Evolutionary conservation across 257 asterid genomes (phyloP).

Genomic region (Penstemon eatonii): DNA sequence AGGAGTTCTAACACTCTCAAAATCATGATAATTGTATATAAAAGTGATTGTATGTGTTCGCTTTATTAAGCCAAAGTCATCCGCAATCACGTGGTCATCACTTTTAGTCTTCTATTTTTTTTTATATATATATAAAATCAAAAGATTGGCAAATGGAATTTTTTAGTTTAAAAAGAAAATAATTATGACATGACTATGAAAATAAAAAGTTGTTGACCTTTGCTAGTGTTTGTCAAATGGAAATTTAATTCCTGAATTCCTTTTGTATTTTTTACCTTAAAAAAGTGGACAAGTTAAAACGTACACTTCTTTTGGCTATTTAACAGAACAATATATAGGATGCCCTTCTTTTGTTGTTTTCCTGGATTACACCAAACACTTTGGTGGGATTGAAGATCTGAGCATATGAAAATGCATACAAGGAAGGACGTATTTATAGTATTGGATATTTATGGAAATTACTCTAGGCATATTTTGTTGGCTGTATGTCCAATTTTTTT

Average conservation of each 20-base stretch:
- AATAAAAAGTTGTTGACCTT: too few relatives aligned
- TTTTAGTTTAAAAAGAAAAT: slow-evolving; percentile 22
- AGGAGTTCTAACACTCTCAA: too few relatives aligned
- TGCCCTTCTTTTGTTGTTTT: neutral
- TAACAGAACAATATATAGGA: neutral
- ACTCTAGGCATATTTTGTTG: slow-evolving; percentile 1
- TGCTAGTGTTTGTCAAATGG: slow-evolving; percentile 9
- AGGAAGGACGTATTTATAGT: neutral
- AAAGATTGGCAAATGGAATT: slow-evolving; percentile 16
- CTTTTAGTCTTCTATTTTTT: too few relatives aligned
- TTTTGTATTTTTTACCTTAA: slow-evolving; percentile 22
- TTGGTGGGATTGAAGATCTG: neutral
- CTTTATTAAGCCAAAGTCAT: too few relatives aligned
- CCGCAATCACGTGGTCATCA: too few relatives aligned
- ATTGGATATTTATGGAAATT: neutral
- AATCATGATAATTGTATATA: too few relatives aligned
- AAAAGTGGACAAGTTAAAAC: slow-evolving; percentile 9
- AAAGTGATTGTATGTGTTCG: too few relatives aligned
- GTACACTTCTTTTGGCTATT: slow-evolving; percentile 11
- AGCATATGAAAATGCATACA: neutral
- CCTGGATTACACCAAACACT: neutral
- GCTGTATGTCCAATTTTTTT: neutral
- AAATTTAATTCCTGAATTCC: slow-evolving; percentile 18
- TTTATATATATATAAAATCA: too few relatives aligned
- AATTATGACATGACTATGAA: too few relatives aligned